phyloP scores from a whole-genome alignment of 257 asterid genomes.

The Solanum infundibuliforme region DNA sequence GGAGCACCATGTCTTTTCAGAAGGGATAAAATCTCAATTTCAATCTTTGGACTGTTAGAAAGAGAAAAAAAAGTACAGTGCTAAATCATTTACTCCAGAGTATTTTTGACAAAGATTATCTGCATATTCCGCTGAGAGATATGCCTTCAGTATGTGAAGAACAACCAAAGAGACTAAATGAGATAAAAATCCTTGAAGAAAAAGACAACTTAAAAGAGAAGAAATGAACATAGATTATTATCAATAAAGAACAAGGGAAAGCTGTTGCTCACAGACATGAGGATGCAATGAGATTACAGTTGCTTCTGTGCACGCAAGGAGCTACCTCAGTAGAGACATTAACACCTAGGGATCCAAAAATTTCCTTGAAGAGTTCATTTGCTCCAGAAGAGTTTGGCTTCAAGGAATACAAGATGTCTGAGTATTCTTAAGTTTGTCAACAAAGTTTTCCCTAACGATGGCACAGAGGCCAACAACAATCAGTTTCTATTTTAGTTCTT shows the following conservation, averaged over 20 bases:
- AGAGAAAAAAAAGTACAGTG: background rate
- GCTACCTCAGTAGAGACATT: slow-evolving; percentile 14
- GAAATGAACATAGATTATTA: background rate
- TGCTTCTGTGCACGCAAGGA: slow-evolving; percentile 27
- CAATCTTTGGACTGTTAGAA: background rate
- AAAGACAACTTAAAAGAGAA: background rate
- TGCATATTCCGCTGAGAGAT: background rate
- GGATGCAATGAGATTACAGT: slow-evolving; percentile 25
- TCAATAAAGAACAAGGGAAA: background rate
- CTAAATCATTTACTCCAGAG: background rate
- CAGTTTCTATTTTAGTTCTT: background rate
- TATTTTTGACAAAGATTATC: background rate
- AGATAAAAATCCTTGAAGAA: background rate
- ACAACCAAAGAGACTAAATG: background rate
- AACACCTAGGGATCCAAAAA: slow-evolving; percentile 40
- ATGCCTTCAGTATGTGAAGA: background rate
- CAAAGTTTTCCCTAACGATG: background rate
- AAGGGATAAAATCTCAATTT: background rate
- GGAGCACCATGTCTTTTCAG: background rate
- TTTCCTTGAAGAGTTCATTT: slow-evolving; percentile 38
- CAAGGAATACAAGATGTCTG: slow-evolving; percentile 60
- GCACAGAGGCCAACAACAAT: background rate
- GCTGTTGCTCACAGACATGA: slow-evolving; percentile 61
- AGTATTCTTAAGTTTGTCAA: slow-evolving; percentile 28
- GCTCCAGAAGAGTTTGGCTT: slow-evolving; percentile 68